Percentiles rank a stretch among this genome's conserved stretches.
phyloP scores from a whole-genome alignment of 2,329 filamentous ascomycete genomes.

The Pseudocercospora vitis region DNA sequence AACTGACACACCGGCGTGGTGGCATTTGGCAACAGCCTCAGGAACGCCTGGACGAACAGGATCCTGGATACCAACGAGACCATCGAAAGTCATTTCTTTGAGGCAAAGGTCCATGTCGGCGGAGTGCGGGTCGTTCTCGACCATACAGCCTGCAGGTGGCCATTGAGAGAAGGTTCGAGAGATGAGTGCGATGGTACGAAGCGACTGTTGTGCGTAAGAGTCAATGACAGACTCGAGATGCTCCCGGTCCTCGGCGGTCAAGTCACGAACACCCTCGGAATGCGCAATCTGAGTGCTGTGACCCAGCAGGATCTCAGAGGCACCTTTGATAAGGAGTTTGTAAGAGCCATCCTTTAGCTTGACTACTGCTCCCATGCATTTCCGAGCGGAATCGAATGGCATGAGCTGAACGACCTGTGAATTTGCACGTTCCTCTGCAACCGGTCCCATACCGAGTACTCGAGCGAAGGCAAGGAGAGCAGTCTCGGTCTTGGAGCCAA shows the following conservation, averaged over 20 bases:
- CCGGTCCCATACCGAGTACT: conserved; percentile 62
- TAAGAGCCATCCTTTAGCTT: conserved; percentile 55
- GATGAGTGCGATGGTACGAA: conserved; percentile 80
- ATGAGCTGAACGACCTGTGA: conserved; percentile 57
- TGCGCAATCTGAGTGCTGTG: conserved; percentile 55
- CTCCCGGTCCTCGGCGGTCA: conserved; percentile 52
- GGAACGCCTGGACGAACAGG: conserved; percentile 68
- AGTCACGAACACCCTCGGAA: conserved; percentile 58
- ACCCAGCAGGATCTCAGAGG: conserved; percentile 51
- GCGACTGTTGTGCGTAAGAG: conserved; percentile 73
- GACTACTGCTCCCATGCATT: conserved; percentile 68
- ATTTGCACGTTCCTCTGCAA: conserved; percentile 63
- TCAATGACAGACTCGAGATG: conserved; percentile 67
- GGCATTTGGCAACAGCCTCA: conserved; percentile 65
- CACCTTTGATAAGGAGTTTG: conserved; percentile 56
- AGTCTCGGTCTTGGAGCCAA: conserved; percentile 77
- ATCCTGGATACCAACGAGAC: conserved; percentile 72
- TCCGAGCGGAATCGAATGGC: conserved; percentile 64
- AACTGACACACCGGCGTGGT: conserved; percentile 67
- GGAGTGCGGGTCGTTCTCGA: conserved; percentile 62
- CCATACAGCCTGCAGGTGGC: conserved; percentile 59
- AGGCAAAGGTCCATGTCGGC: conserved; percentile 71
- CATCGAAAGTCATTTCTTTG: conserved; percentile 70
- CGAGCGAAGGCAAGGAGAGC: conserved; percentile 69
- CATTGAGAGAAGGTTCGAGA: conserved; percentile 83